Conservation (phyloP, 257 asterid species). For the Cinchona pubescens region DNA sequence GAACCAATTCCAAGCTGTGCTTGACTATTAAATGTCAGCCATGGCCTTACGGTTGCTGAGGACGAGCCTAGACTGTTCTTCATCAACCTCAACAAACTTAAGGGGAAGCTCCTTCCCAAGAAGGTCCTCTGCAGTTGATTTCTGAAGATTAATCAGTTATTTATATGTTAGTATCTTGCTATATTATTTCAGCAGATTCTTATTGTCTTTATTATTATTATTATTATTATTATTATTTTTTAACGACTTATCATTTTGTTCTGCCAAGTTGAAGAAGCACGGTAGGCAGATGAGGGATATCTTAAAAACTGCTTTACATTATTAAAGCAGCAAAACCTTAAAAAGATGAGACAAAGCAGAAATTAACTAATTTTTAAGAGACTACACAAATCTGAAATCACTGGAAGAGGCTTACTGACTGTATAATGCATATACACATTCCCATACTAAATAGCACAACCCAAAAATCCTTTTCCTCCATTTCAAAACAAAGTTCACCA, state of each 20-base stretch:
- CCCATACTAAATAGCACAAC: not conserved
- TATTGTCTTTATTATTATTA: too few relatives aligned
- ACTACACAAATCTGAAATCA: not conserved
- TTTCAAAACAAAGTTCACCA: not conserved
- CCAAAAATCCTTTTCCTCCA: not conserved
- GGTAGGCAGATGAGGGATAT: not conserved
- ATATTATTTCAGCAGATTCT: not conserved
- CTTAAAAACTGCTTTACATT: not conserved
- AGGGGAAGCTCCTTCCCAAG: slow-evolving; percentile 78
- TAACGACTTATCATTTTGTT: not conserved
- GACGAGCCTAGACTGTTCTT: slow-evolving; percentile 79
- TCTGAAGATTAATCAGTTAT: slow-evolving; percentile 40
- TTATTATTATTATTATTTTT: too few relatives aligned
- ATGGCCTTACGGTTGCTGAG: slow-evolving; percentile 96
- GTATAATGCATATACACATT: not conserved
- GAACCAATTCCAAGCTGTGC: slow-evolving; percentile 97
- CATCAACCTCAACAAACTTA: slow-evolving; percentile 86
- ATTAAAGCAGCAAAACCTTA: not conserved
- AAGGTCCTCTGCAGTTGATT: slow-evolving; percentile 90
- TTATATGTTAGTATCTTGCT: not conserved
- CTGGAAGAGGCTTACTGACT: too few relatives aligned
- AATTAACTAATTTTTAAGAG: not conserved
- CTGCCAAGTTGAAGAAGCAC: not conserved
- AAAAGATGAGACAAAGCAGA: not conserved
- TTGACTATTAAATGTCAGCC: slow-evolving; percentile 96